phyloP scores from a whole-genome alignment of 1,284 basidiomycete genomes.

The Coniophora puteana region DNA sequence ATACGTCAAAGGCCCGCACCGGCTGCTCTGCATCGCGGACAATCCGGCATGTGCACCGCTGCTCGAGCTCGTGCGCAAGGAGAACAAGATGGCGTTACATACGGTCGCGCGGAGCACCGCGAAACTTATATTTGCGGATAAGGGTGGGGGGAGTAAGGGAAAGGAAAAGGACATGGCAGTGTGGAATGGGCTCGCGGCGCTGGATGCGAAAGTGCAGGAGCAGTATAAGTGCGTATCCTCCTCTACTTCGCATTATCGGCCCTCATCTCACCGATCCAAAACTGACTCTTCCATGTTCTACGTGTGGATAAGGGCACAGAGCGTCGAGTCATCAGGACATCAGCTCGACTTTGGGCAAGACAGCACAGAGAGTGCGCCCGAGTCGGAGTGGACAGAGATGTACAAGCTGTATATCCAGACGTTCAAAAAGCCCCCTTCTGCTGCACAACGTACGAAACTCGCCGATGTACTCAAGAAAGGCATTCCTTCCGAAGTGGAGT shows the following conservation, averaged over 20 bases:
- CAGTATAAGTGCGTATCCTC: too few species aligned
- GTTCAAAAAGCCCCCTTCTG: constrained; percentile 49
- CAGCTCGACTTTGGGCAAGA: too few species aligned
- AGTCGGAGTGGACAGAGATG: constrained; percentile 62
- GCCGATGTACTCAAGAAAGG: constrained; percentile 53
- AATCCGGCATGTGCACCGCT: constrained; percentile 68
- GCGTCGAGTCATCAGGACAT: too few species aligned
- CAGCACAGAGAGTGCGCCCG: constrained; percentile 44
- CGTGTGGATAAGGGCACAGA: constrained; percentile 6
- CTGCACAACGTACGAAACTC: constrained; percentile 54
- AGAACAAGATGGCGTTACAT: constrained; percentile 74
- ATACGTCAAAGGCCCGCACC: constrained; percentile 59
- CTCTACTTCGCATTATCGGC: background rate
- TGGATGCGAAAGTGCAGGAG: too few species aligned
- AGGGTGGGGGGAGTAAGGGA: too few species aligned
- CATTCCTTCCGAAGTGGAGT: constrained; percentile 47
- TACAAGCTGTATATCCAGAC: constrained; percentile 54
- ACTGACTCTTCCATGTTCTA: constrained; percentile 1
- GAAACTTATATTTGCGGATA: constrained; percentile 55
- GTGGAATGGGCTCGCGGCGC: constrained; percentile 49
- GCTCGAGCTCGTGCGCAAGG: constrained; percentile 52
- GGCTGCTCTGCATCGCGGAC: constrained; percentile 69
- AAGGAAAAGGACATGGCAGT: constrained; percentile 48
- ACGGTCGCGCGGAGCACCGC: constrained; percentile 67
- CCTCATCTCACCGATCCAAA: background rate